Evolutionary conservation across 2,329 filamentous ascomycete species (phyloP).

Genomic region (Myrmaecium sp.): DNA sequence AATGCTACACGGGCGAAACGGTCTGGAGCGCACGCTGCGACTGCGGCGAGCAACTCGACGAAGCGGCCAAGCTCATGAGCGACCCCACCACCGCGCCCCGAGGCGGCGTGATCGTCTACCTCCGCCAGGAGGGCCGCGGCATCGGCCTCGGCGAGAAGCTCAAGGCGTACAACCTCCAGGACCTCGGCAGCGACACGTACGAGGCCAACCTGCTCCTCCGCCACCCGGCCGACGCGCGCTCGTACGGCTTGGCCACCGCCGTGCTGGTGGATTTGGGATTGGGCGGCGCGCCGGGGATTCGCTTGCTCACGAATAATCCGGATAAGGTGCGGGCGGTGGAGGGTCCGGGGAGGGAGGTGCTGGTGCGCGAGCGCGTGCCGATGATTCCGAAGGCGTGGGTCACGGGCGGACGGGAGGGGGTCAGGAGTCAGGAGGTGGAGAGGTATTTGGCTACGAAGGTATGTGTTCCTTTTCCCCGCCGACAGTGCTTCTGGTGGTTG

Average conservation of each 20-base stretch:
- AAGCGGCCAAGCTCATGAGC: conserved; percentile 86
- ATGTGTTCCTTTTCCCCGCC: conserved; percentile 16
- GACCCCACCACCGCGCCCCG: conserved; percentile 38
- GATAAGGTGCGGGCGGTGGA: conserved; percentile 94
- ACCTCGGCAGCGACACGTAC: conserved; percentile 92
- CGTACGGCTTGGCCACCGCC: conserved; percentile 89
- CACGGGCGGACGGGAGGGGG: conserved; percentile 57
- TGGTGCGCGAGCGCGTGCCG: conserved; percentile 75
- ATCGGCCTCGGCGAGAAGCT: conserved; percentile 92
- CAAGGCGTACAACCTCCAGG: conserved; percentile 95
- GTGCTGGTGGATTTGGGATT: conserved; percentile 78
- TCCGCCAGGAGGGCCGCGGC: conserved; percentile 87
- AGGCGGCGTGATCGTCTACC: conserved; percentile 86
- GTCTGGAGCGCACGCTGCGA: conserved; percentile 97
- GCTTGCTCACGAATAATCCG: conserved; percentile 87
- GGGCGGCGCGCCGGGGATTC: conserved; percentile 50
- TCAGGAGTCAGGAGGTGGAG: conserved; percentile 76
- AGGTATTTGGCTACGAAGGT: conserved; percentile 93
- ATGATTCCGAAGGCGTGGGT: conserved; percentile 96
- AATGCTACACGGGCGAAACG: conserved; percentile 97
- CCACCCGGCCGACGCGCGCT: conserved; percentile 86
- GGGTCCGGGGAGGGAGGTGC: conserved; percentile 72
- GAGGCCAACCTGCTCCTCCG: conserved; percentile 83
- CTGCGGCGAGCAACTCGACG: conserved; percentile 93
- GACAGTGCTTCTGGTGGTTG: too few relatives aligned